Conservation (phyloP, 2,329 filamentous ascomycete species). For the Seiridium unicorne region DNA sequence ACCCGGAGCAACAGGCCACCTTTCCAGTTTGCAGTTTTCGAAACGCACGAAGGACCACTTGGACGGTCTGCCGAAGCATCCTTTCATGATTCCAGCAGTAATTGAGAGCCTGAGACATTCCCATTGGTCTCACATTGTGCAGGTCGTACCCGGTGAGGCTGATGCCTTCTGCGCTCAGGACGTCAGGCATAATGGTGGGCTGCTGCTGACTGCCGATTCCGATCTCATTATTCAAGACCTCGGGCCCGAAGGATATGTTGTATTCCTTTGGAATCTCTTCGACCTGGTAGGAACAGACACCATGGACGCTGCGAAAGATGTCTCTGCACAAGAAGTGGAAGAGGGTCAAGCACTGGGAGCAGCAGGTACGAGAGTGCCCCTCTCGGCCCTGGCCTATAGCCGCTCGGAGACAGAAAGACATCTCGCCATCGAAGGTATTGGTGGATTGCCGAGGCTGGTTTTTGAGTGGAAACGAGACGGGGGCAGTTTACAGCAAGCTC, state of each 20-base stretch:
- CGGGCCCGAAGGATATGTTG: constrained; percentile 57
- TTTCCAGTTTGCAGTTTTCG: neutral
- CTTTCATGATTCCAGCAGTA: constrained; percentile 76
- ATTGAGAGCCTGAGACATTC: constrained; percentile 64
- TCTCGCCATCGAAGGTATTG: constrained; percentile 23
- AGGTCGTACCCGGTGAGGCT: constrained; percentile 79
- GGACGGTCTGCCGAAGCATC: constrained; percentile 38
- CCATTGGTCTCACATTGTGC: constrained; percentile 39
- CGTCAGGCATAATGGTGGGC: constrained; percentile 51
- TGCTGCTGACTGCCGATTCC: constrained; percentile 79
- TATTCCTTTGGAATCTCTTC: constrained; percentile 67
- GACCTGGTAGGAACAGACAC: constrained; percentile 1
- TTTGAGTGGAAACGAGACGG: constrained; percentile 23
- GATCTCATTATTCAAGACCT: constrained; percentile 78
- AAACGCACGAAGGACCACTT: constrained; percentile 11
- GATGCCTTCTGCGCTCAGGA: constrained; percentile 75
- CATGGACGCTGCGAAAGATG: neutral
- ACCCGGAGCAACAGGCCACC: neutral
- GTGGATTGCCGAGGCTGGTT: constrained; percentile 25
- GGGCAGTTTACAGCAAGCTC: constrained; percentile 16
- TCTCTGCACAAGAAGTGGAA: constrained; percentile 13
- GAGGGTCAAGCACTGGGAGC: neutral
- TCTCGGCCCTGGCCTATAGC: constrained; percentile 29
- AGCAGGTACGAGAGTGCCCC: neutral
- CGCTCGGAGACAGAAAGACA: constrained; percentile 20